These are phyloP conservation scores for Lathyrus sativus DNA, from an alignment of 306 rosid genomes.

Conservation along the genomic window DNA sequence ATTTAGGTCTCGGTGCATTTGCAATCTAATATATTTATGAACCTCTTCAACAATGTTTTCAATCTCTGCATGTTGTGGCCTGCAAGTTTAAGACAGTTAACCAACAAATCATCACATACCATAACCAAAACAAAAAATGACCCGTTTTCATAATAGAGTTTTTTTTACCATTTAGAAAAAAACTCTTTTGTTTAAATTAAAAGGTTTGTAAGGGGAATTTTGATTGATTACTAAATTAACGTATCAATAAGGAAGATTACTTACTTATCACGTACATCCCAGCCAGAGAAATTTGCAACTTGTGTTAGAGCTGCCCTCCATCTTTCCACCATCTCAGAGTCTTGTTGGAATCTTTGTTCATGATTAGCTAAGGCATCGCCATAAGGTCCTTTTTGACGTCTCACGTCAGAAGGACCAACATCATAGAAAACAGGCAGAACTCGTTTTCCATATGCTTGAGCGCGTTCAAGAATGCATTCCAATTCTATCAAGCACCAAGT, in stretches of 20 bases:
- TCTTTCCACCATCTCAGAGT: neutral
- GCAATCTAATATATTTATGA: neutral
- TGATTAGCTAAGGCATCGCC: neutral
- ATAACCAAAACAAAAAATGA: neutral
- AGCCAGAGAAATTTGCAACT: neutral
- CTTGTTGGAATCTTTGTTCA: neutral
- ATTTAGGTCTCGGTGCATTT: too few species aligned
- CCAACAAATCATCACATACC: too few species aligned
- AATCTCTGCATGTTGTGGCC: neutral
- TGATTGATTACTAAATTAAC: too few species aligned
- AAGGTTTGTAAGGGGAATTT: too few species aligned
- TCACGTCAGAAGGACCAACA: neutral
- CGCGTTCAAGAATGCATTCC: neutral
- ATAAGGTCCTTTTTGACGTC: neutral
- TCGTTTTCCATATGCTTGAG: neutral
- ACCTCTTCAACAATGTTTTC: conserved; percentile 1
- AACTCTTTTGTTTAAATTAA: too few species aligned
- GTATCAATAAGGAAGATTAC: neutral
- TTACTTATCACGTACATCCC: neutral
- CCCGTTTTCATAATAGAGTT: neutral
- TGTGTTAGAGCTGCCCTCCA: neutral
- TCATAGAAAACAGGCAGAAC: conserved; percentile 1
- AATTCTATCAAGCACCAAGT: conserved; percentile 12
- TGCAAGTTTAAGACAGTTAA: neutral
- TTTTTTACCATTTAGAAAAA: too few species aligned